These are phyloP conservation scores for Neonectria faginata DNA, from an alignment of 2,329 filamentous ascomycete species.

Conservation along the genomic window DNA sequence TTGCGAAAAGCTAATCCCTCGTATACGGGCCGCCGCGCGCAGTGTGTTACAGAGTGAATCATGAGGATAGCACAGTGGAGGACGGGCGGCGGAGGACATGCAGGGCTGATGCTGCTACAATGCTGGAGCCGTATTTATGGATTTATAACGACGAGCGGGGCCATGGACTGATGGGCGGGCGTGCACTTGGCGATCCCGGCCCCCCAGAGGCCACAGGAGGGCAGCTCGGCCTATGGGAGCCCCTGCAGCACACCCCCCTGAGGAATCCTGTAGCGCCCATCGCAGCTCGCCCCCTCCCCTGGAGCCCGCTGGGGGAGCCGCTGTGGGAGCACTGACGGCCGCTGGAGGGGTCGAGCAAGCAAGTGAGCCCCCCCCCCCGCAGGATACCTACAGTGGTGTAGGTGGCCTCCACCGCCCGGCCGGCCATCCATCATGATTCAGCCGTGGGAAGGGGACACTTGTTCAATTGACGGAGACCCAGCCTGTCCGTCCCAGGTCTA, in stretches of 20 bases:
- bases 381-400: neutral
- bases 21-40: neutral
- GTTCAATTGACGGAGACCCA: slow-evolving; percentile 53
- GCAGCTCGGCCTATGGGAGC: slow-evolving; percentile 31
- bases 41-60: neutral
- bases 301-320: neutral
- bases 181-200: slow-evolving; percentile 24
- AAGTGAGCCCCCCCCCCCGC: neutral
- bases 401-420: slow-evolving; percentile 11
- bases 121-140: slow-evolving; percentile 25
- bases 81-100: neutral
- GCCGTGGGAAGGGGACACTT: slow-evolving; percentile 56
- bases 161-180: slow-evolving; percentile 9
- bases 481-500: slow-evolving; percentile 36
- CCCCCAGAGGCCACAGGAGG: slow-evolving; percentile 27
- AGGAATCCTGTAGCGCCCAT: slow-evolving; percentile 9
- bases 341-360: slow-evolving; percentile 2
- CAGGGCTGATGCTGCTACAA: slow-evolving; percentile 4
- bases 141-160: slow-evolving; percentile 18
- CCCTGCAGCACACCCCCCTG: slow-evolving; percentile 8
- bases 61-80: neutral
- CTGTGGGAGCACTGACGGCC: neutral
- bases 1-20: neutral
- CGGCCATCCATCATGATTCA: slow-evolving; percentile 31
- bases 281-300: slow-evolving; percentile 25